Base-by-base conservation (phyloP, 129 eudicot species). In the Dittrichia graveolens region DNA sequence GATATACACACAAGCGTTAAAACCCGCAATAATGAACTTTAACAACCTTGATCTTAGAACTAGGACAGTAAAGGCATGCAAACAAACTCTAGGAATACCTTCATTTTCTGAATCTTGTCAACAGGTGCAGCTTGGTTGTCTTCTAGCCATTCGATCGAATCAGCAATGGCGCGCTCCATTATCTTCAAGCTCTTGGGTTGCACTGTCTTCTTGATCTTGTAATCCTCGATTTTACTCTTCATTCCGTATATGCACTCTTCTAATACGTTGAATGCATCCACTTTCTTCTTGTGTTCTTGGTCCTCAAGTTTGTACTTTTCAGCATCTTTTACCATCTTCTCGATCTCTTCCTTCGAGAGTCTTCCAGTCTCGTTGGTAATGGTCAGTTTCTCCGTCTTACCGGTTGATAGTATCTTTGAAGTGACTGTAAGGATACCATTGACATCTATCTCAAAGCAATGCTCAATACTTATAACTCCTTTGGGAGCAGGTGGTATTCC, bases 211-310 rank as follows among this genome's bases (percentile, higher is more conserved):
- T 50, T 50, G 18, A 50, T 50, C 56, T 60, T 6, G 19, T 60
- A 38, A 12, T 60, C 46, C 39, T 59, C 37, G 8, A 59, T 12
- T 16, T 43, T 65, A 5, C 6, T 45, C 42, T 66, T 45, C 42
- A 66, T 66, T 1, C 45, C 7, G 42, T 66, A 46, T 19, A 66
- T 4, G 56, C 57, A 66, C 11, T 24, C 57, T 39, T 45, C 43
- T 45, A 46, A 31, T 12, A 24, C 57, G 11, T 65, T 45, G 7
- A 18, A 65, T 46, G 71, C 71, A 31, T 24, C 24, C 0, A 10
- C 37, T 66, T 19, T 66, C 37, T 45, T 66, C 56, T 65, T 45
- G 56, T 19, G 46, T 12, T 45, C 71, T 66, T 66, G 12, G 14
- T 66, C 71, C 71, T 16, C 37, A 38, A 37, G 45, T 60, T 34